A percentile compares a stretch with the other conserved stretches of the same genome.
phyloP scores from a whole-genome alignment of 164 flowering plant species.

The Vitis rotundifolia region DNA sequence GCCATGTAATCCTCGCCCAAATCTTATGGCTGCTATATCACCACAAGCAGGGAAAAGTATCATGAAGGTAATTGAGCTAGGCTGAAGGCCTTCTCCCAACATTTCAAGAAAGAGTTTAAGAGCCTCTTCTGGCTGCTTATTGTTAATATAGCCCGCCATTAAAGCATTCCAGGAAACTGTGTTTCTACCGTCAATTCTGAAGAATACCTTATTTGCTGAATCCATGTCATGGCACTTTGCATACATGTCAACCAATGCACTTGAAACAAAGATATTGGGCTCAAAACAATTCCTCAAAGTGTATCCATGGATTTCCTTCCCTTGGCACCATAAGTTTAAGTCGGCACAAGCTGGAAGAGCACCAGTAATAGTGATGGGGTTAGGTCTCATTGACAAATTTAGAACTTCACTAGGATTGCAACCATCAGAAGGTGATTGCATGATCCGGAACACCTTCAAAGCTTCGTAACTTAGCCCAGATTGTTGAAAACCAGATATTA shows the following conservation, averaged over 20 bases:
- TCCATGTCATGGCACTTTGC: constrained; percentile 38
- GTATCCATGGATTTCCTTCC: constrained; percentile 51
- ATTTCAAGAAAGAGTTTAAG: constrained; percentile 27
- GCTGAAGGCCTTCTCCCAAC: constrained; percentile 33
- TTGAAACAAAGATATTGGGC: constrained; percentile 30
- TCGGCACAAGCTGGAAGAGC: constrained; percentile 58
- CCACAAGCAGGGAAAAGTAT: constrained; percentile 47
- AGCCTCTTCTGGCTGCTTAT: constrained; percentile 30
- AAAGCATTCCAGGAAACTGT: constrained; percentile 46
- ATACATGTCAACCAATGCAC: constrained; percentile 54
- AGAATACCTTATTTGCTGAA: constrained; percentile 37
- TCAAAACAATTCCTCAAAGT: constrained; percentile 29
- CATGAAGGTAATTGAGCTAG: constrained; percentile 34
- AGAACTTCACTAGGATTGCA: constrained; percentile 8
- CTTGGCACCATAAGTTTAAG: constrained; percentile 19
- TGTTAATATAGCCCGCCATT: constrained; percentile 37
- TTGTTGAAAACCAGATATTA: constrained; percentile 58
- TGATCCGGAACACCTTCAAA: constrained; percentile 38
- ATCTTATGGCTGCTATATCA: constrained; percentile 24
- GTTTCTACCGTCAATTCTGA: constrained; percentile 33
- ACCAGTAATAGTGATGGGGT: constrained; percentile 30
- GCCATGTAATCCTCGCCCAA: constrained; percentile 42
- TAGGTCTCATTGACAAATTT: constrained; percentile 22
- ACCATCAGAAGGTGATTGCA: constrained; percentile 26
- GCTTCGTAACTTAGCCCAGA: constrained; percentile 41